Evolutionary conservation across 176 grass and related monocot genomes (phyloP), one percentile per base, ranked within the genome.

Genomic region (Poa annua): DNA sequence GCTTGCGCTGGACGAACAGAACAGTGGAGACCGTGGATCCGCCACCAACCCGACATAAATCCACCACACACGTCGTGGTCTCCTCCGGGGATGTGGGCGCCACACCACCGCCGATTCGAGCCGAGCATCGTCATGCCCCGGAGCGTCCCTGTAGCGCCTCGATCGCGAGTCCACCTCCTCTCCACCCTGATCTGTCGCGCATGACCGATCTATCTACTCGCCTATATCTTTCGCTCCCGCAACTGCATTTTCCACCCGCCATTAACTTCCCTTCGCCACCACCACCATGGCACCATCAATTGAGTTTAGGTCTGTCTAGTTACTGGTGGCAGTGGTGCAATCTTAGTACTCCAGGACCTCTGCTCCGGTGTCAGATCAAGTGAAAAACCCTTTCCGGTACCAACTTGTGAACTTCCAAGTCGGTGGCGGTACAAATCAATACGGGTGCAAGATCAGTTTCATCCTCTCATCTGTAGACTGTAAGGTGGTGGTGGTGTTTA

Each of bases 181-280:
- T 10, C 75, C 4, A 19, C 34, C 9, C 50, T 49, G 20, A 65
- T 42, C 44, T 65, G 74, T 14, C 57, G 7, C 67, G 5, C 9
- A 42, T 42, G 84, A 38, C 29, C 82, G 13, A 17, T 19, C 57
- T 20, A 71, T 38, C 35, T 60, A 66, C 62, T 17, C 2, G 4
- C 7, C 61, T 33, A 7, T 32, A 63, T 47, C 62, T 47, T 62
- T 77, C 62, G 1, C 33, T 3, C 24, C 16, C 88, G 79, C 78
- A 89, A 85, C 88, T 38, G 83, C 26, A 82, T 89, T 85, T 85
- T 85, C 83, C 53, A 45, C 53, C 83, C 71, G 36, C 87, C 77
- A 77, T 88, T 50, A 71, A 89, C 41, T 24, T 19, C 3, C 15
- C 20, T 13, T 4, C 48, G 48, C 48, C 48, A 50, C 48, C 41